Evolutionary conservation across 495 filamentous ascomycete species (phyloP).

Genomic region (Astrothelium subdiscretum): DNA sequence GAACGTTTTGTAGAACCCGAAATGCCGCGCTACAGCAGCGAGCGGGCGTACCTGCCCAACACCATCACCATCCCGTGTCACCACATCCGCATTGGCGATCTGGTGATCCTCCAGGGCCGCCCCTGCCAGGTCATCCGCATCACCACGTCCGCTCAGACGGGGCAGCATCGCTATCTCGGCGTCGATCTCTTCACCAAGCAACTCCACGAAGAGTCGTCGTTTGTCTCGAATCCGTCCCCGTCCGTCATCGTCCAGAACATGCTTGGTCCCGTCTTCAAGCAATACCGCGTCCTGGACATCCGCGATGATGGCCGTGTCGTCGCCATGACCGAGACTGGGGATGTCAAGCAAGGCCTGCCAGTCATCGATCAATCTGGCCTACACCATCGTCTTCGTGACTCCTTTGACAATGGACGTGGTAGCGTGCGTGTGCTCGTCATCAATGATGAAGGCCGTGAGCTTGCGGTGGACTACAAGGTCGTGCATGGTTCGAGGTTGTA

Average conservation of each 20-base stretch:
- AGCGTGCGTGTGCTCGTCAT: slow-evolving; percentile 91
- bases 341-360: slow-evolving; percentile 92
- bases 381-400: slow-evolving; percentile 65
- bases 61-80: slow-evolving; percentile 98
- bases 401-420: slow-evolving; percentile 86
- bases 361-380: slow-evolving; percentile 90
- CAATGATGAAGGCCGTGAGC: slow-evolving; percentile 83
- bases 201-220: slow-evolving; percentile 96
- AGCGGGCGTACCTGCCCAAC: slow-evolving; percentile 41
- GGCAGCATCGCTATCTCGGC: slow-evolving; percentile 98
- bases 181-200: slow-evolving; percentile 99
- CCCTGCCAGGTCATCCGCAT: slow-evolving; percentile 99
- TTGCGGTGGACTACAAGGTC: slow-evolving; percentile 98
- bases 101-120: slow-evolving; percentile 96
- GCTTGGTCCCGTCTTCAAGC: slow-evolving; percentile 99
- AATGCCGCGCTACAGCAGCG: slow-evolving; percentile 5
- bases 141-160: slow-evolving; percentile 93
- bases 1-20: slow-evolving; percentile 10
- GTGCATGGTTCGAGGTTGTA: slow-evolving; percentile 70
- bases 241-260: slow-evolving; percentile 98
- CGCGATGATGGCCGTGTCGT: slow-evolving; percentile 73
- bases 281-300: slow-evolving; percentile 98
- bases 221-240: slow-evolving; percentile 91
- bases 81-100: slow-evolving; percentile 97
- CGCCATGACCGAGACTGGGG: slow-evolving; percentile 77